Percentiles rank a stretch among this genome's conserved stretches.
Conservation (phyloP, 306 rosid genomes). For the Quercus glauca region DNA sequence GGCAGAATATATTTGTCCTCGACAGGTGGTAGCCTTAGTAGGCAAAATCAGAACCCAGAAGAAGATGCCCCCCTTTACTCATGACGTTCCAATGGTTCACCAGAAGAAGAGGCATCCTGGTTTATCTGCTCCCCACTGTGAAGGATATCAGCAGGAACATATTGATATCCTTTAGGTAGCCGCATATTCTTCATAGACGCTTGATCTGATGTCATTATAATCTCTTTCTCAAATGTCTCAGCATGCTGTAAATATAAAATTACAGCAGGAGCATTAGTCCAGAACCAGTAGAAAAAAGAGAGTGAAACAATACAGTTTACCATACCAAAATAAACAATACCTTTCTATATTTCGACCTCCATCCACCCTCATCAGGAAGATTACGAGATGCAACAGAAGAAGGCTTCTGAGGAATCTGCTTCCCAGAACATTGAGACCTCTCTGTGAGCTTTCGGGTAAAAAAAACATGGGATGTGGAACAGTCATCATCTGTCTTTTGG, state of each 20-base stretch:
- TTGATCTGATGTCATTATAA: slow-evolving; percentile 97
- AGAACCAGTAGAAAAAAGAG: background rate
- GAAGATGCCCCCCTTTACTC: slow-evolving; percentile 39
- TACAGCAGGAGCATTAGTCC: slow-evolving; percentile 21
- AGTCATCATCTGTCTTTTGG: slow-evolving; percentile 77
- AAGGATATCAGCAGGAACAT: slow-evolving; percentile 94
- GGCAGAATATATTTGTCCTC: slow-evolving; percentile 21
- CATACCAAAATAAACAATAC: slow-evolving; percentile 25
- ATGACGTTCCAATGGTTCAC: slow-evolving; percentile 47
- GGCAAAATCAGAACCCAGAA: slow-evolving; percentile 29
- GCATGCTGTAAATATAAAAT: slow-evolving; percentile 51
- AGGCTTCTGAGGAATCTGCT: slow-evolving; percentile 82
- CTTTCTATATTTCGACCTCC: slow-evolving; percentile 79
- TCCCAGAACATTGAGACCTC: slow-evolving; percentile 72
- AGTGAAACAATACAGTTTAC: no score
- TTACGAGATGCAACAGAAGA: slow-evolving; percentile 34
- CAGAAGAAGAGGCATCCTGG: slow-evolving; percentile 56
- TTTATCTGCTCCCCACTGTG: slow-evolving; percentile 69
- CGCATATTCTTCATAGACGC: slow-evolving; percentile 86
- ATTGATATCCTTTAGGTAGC: slow-evolving; percentile 91
- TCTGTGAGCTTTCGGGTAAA: slow-evolving; percentile 47
- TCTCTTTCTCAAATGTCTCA: slow-evolving; percentile 83
- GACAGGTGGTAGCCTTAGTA: slow-evolving; percentile 29
- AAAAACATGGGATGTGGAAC: slow-evolving; percentile 73
- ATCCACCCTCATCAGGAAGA: slow-evolving; percentile 63